Evolutionary conservation across 192 early-diverging fungal species (phyloP).

Genomic region (Jimgerdemannia lactiflua): DNA sequence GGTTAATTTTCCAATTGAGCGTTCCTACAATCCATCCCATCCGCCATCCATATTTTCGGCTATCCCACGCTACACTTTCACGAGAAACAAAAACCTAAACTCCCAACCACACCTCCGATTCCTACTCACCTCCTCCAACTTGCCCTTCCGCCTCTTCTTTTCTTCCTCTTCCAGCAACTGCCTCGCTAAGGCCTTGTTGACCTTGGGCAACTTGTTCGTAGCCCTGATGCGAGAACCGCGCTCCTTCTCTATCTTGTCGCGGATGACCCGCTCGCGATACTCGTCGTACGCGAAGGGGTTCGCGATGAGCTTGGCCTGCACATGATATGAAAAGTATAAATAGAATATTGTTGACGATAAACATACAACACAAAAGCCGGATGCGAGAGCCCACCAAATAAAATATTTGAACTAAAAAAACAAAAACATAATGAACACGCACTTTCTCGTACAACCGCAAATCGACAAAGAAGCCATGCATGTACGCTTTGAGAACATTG

Average conservation of each 20-base stretch:
- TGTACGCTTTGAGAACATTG: slow-evolving; percentile 91
- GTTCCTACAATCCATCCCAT: too few species aligned
- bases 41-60: too few species aligned
- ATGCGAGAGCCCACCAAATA: too few species aligned
- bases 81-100: too few species aligned
- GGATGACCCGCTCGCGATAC: slow-evolving; percentile 74
- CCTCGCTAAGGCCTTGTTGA: slow-evolving; percentile 86
- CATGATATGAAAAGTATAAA: neutral
- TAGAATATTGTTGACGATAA: too few species aligned
- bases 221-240: slow-evolving; percentile 85
- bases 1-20: too few species aligned
- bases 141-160: slow-evolving; percentile 34
- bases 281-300: slow-evolving; percentile 97
- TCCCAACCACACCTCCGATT: slow-evolving; percentile 42
- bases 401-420: neutral
- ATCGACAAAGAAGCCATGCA: slow-evolving; percentile 99
- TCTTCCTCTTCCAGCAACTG: slow-evolving; percentile 52
- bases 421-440: neutral
- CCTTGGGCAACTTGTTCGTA: slow-evolving; percentile 84
- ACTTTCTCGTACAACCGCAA: slow-evolving; percentile 90
- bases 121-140: slow-evolving; percentile 18
- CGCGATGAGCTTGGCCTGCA: slow-evolving; percentile 82
- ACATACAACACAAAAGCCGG: too few species aligned
- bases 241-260: slow-evolving; percentile 83
- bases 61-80: too few species aligned